Conservation (phyloP, 208 protist genomes). For the Blastocrithidia nonstop region DNA sequence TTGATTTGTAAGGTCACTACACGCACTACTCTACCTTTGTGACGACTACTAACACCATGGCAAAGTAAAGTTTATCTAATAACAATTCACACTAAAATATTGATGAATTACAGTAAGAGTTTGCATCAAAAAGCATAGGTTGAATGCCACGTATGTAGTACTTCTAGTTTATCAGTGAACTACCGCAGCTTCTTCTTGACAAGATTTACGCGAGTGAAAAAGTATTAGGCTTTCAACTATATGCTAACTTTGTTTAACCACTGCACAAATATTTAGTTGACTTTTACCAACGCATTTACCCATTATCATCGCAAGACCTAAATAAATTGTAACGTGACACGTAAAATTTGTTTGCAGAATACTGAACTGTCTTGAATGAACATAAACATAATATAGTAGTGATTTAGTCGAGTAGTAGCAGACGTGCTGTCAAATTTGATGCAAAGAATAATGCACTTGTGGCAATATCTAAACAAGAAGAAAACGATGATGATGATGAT, state of each 20-base stretch:
- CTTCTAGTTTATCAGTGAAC: constrained; percentile 37
- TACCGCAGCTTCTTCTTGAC: constrained; percentile 27
- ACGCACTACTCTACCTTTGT: constrained; percentile 58
- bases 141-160: constrained; percentile 27
- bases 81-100: no score
- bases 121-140: no score
- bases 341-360: constrained; percentile 39
- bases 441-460: no score
- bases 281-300: constrained; percentile 44
- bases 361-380: constrained; percentile 43
- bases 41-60: constrained; percentile 30
- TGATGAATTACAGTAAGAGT: no score
- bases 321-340: constrained; percentile 26
- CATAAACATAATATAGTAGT: constrained; percentile 14
- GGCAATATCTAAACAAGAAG: no score
- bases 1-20: constrained; percentile 69
- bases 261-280: constrained; percentile 33
- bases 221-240: constrained; percentile 42
- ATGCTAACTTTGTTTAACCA: constrained; percentile 33
- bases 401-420: constrained; percentile 1
- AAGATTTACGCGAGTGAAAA: constrained; percentile 52
- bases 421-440: no score
- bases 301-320: constrained; percentile 25
- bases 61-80: no score
- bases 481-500: background rate